A percentile compares a stretch with the other conserved stretches of the same genome.
phyloP scores from a whole-genome alignment of 495 filamentous ascomycete species.

The Hypomontagnella submonticulosa region DNA sequence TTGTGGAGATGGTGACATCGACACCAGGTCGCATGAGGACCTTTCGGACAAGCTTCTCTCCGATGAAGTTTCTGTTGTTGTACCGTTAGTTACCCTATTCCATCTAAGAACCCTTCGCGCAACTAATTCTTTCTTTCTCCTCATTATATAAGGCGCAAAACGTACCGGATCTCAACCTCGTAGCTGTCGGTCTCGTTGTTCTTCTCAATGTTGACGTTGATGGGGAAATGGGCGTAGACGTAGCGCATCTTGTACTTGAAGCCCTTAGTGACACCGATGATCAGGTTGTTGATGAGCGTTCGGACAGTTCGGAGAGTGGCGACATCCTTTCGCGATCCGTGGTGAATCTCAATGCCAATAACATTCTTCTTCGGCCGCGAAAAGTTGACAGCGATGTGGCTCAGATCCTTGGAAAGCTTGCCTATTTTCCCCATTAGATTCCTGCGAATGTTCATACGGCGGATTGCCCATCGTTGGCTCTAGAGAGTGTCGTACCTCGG shows the following conservation, averaged over 20 bases:
- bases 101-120: not conserved
- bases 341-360: constrained; percentile 96
- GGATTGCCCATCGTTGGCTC: constrained; percentile 6
- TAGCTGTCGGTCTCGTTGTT: constrained; percentile 86
- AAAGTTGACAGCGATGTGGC: constrained; percentile 96
- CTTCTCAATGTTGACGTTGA: constrained; percentile 99
- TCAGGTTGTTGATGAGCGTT: constrained; percentile 96
- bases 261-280: constrained; percentile 96
- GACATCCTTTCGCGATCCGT: constrained; percentile 95
- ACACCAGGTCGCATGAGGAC: constrained; percentile 91
- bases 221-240: constrained; percentile 99
- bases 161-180: constrained; percentile 98
- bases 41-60: constrained; percentile 98
- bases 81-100: constrained; percentile 17
- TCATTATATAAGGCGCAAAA: constrained; percentile 3
- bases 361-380: constrained; percentile 78
- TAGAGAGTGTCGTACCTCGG: constrained; percentile 68
- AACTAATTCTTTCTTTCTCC: not conserved
- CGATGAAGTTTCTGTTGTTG: constrained; percentile 90
- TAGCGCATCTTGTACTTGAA: constrained; percentile 99
- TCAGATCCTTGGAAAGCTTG: constrained; percentile 95
- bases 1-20: constrained; percentile 85
- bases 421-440: constrained; percentile 61
- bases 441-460: not conserved
- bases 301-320: constrained; percentile 98